Percentiles rank a stretch among this genome's conserved stretches.
Conservation (phyloP, 1,139 yeast genomes). For the Yamadazyma oceani region DNA sequence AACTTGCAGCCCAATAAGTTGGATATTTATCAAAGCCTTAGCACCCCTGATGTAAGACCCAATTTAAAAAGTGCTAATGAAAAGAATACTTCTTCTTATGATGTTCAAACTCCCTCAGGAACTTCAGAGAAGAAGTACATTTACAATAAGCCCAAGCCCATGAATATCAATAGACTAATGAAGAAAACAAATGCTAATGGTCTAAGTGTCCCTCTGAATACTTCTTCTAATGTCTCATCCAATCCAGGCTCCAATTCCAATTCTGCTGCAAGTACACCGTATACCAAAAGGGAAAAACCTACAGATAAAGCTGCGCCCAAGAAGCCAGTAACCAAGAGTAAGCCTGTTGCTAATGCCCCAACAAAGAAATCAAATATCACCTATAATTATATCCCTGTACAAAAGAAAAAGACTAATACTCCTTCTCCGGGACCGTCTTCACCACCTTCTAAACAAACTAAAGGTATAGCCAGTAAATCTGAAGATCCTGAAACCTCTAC, state of each 20-base stretch:
- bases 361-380: conserved; percentile 26
- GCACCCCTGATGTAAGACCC: conserved; percentile 11
- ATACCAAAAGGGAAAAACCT: conserved; percentile 10
- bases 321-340: conserved; percentile 7
- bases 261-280: conserved; percentile 20
- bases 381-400: conserved; percentile 28
- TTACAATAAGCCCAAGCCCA: conserved; percentile 43
- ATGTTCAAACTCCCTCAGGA: conserved; percentile 1
- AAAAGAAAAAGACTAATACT: conserved; percentile 7
- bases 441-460: neutral
- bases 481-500: conserved; percentile 11
- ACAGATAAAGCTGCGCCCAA: conserved; percentile 5
- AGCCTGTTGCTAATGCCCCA: conserved; percentile 8
- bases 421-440: conserved; percentile 7
- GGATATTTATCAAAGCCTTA: conserved; percentile 10
- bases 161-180: conserved; percentile 38
- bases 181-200: conserved; percentile 13
- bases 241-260: conserved; percentile 17
- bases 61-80: neutral
- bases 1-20: conserved; percentile 10
- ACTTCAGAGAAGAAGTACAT: conserved; percentile 26
- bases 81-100: neutral
- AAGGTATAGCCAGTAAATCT: conserved; percentile 6
- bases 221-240: neutral
- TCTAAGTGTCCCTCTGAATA: neutral